Evolutionary conservation across 768 basidiomycete species (phyloP), one percentile per base, ranked within the genome.

Genomic region (Amanita brunnescens): DNA sequence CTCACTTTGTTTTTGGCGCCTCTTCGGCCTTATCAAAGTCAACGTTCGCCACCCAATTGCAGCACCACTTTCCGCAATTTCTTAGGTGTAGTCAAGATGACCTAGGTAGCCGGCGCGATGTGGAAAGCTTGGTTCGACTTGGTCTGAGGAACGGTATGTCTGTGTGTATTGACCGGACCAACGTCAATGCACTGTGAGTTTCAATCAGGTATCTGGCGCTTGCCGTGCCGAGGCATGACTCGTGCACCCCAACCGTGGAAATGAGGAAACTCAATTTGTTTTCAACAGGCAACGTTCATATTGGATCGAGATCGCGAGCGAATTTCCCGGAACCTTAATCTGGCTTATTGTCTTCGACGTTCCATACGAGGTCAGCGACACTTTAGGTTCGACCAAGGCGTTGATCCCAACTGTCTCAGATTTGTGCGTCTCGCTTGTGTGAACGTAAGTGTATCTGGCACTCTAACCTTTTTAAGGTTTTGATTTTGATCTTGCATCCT

Each of bases 271-370:
- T 26, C 47, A 48, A 23, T 20, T 24, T 16, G 32, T 54, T 23
- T 50, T 44, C 52, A 51, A 38, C 61, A 86, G 85, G 49, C 87
- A 88, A 66, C 71, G 85, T 48, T 75, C 76, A 29, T 70, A 85
- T 60, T 91, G 87, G 88, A 83, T 82, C 58, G 64, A 76, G 55
- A 87, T 91, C 54, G 86, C 85, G 12, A 75, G 70, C 55, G 77
- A 78, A 58, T 83, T 80, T 61, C 79, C 82, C 48, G 77, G 74
- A 53, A 82, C 77, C 46, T 65, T 68, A 48, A 70, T 85, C 53
- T 87, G 85, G 79, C 77, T 85, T 66, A 76, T 91, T 67, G 80
- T 85, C 56, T 87, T 89, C 57, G 81, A 88, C 62, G 85, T 79
- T 4, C 83, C 85, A 54, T 83, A 85, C 66, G 75, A 85, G 67